Evolutionary conservation across 164 flowering plant genomes (phyloP), one percentile per base, ranked within the genome.

Genomic region (Berberis vulgaris): DNA sequence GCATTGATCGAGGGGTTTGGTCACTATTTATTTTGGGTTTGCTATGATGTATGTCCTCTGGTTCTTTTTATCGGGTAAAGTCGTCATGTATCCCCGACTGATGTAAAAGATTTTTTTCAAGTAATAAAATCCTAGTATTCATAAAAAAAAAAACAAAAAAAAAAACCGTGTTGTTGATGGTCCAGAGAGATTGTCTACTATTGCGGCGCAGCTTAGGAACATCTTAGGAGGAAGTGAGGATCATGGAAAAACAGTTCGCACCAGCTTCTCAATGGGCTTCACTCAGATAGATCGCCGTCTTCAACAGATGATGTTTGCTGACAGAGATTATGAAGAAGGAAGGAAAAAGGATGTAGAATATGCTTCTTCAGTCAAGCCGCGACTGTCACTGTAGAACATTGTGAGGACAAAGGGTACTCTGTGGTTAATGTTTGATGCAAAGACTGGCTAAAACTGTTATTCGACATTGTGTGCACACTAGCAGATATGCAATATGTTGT

Each of bases 401-500:
- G 93, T 42, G 82, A 74, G 71, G 95, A 91, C 39, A 88, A 85
- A 64, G 95, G 84, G 26, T 91, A 91, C 72, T 81, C 83, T 0
- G 91, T 88, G 62, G 87, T 91, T 7, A 88, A 65, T 62, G 86
- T 88, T 26, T 68, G 70, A 52, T 86, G 91, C 78, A 85, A 80
- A 53, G 96, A 91, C 64, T 79, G 97, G 12, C 73, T 94, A 2
- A 91, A 91, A 63, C 76, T 91, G 53, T 57, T 91, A 80, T 88
- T 91, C 68, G 96, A 91, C 69, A 87, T 82, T 10, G 97, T 91
- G 12, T 91, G 96, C 74, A 91, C 96, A 2, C 86, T 88, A 7
- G 88, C 96, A 2, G 96, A 91, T 62, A 91, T 91, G 97, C 84
- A 91, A 53, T 88, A 91, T 72, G 87, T 84, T 41, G 97, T 91